phyloP scores from a whole-genome alignment of 768 basidiomycete species.

The Coprinopsis strossmayeri region DNA sequence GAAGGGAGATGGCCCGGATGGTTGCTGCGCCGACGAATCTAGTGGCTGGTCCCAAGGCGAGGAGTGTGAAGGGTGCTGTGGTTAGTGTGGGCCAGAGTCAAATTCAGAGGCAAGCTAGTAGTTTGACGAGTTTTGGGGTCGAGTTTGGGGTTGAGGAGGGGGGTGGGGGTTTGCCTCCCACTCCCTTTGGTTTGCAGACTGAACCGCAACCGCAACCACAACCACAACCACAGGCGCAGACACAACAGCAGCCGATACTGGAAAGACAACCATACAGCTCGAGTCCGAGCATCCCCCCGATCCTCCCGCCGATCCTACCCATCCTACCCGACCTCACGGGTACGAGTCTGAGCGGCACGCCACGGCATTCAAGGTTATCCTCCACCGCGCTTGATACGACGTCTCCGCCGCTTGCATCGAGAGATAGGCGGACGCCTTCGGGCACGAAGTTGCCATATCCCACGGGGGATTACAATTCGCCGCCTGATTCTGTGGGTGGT shows the following conservation, averaged over 20 bases:
- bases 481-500: slow-evolving; percentile 40
- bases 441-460: slow-evolving; percentile 72
- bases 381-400: slow-evolving; percentile 55
- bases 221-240: too few relatives aligned
- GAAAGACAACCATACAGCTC: slow-evolving; percentile 40
- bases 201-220: too few relatives aligned
- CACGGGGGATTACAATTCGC: slow-evolving; percentile 72
- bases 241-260: slow-evolving; percentile 28
- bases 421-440: slow-evolving; percentile 31
- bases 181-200: too few relatives aligned
- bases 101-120: too few relatives aligned
- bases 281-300: slow-evolving; percentile 18
- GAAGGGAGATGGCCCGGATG: slow-evolving; percentile 74
- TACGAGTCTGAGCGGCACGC: too few relatives aligned
- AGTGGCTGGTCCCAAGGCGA: slow-evolving; percentile 43
- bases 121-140: too few relatives aligned
- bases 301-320: slow-evolving; percentile 14
- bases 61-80: slow-evolving; percentile 32
- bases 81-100: too few relatives aligned
- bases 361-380: slow-evolving; percentile 28
- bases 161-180: too few relatives aligned
- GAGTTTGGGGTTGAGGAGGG: too few relatives aligned
- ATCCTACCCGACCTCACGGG: slow-evolving; percentile 11
- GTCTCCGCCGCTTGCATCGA: slow-evolving; percentile 53
- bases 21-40: slow-evolving; percentile 45